A percentile compares a stretch with the other conserved stretches of the same genome.
Conservation (phyloP, 148 eudicot species). For the Fagopyrum homotropicum region DNA sequence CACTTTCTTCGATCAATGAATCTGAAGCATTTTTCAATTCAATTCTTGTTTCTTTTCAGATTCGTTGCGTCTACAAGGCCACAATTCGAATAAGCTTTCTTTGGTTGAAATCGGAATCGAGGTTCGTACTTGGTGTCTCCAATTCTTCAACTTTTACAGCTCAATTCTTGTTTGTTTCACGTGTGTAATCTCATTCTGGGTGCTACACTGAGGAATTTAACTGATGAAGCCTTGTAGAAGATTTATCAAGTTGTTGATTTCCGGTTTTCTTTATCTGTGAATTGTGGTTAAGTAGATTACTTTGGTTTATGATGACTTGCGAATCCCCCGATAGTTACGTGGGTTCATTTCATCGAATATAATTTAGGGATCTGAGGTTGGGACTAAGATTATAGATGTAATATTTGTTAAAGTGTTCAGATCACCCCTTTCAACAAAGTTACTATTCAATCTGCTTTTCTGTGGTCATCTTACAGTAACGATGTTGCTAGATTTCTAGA, state of each 20-base stretch:
- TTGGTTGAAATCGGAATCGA: not conserved
- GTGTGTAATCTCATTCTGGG: not conserved
- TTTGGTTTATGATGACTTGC: not conserved
- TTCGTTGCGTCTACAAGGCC: not conserved
- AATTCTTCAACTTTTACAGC: not conserved
- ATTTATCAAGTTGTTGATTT: not conserved
- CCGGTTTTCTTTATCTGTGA: not conserved
- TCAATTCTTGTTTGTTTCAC: not conserved
- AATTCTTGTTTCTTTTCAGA: not conserved
- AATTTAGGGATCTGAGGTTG: not conserved
- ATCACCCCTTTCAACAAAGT: not conserved
- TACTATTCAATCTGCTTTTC: not conserved
- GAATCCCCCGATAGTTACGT: not conserved
- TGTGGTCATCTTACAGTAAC: not conserved
- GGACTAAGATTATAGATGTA: not conserved
- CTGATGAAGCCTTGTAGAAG: not conserved
- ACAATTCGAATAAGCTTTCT: not conserved
- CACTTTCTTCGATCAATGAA: not conserved
- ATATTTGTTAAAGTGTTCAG: not conserved
- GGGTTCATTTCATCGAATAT: not conserved
- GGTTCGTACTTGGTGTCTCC: not conserved
- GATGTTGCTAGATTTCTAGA: too few species aligned
- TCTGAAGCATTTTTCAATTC: not conserved
- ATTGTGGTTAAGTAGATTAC: not conserved
- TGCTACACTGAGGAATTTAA: not conserved